Base-by-base conservation (phyloP, 169 alveolate genomes). In the Plasmodium adleri region DNA sequence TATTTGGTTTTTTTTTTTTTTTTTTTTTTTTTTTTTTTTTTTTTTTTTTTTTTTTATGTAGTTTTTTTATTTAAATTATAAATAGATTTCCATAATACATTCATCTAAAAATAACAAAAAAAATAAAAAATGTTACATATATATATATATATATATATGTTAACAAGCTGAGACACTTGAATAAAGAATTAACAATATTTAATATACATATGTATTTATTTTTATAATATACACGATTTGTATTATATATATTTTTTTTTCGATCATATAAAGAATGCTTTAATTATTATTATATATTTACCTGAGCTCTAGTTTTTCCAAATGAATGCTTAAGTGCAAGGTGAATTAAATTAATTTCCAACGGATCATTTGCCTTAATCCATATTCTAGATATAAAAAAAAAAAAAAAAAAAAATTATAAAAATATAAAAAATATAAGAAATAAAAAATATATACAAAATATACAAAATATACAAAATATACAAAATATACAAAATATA, bases 61-160 rank as follows among this genome's bases (percentile, higher is more conserved):
- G 32, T 62, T 63, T 50, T 83, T 67, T 83, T 83, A 20, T 50
- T 26, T 59, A 74, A 58, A 60, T 88, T 88, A 54, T 67, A 72
- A 88, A 88, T 72, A 66, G 89, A 74, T n/a, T 88, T 88, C 92
- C 88, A 88, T 28, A 88, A 26, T 17, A 88, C 76, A 10, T 72
- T 60, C 88, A 74, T 88, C 88, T 72, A 62, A 50, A 72, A 72
- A 26, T 50, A 26, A 28, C 24, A 68, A 72, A n/a, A 54, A 85
- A 26, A 22, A 22, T 64, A 7, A 83, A 83, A 26, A 20, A 45
- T 73, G 22, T 20, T 54, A 5, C 28, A 12, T 13, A 45, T 15
- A 39, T 32, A 32, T 32, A 32, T 32, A 32, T 32, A 32, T 32
- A 32, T 32, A 32, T 32, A 32, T 32, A 28, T 28, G 4, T 28